A percentile compares a stretch with the other conserved stretches of the same genome.
These are phyloP conservation scores for Pseudocercospora ulei DNA, from an alignment of 2,329 filamentous ascomycete genomes.

Conservation along the genomic window DNA sequence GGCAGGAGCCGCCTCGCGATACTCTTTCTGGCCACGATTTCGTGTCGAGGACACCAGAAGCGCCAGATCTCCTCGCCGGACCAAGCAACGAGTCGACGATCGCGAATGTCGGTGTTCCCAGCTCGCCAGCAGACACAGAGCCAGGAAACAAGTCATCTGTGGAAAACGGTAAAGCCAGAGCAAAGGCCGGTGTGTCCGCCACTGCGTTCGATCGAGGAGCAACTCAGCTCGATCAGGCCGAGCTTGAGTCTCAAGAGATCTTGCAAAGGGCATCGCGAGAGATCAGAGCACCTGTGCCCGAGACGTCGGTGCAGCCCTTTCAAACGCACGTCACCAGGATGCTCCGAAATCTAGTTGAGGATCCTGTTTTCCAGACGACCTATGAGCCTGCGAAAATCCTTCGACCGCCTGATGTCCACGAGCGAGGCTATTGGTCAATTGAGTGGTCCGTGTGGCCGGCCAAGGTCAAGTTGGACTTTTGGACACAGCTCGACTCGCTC, in stretches of 20 bases:
- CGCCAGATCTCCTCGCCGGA: too few species aligned
- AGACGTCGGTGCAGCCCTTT: constrained; percentile 21
- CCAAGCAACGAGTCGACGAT: too few species aligned
- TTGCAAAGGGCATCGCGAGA: constrained; percentile 8
- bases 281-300: constrained; percentile 25
- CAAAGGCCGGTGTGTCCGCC: too few species aligned
- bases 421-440: constrained; percentile 71
- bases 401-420: constrained; percentile 48
- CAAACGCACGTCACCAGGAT: constrained; percentile 29
- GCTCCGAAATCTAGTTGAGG: constrained; percentile 29
- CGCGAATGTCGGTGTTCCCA: too few species aligned
- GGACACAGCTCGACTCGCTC: constrained; percentile 53
- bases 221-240: not conserved
- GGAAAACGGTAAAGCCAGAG: too few species aligned
- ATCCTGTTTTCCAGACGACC: constrained; percentile 22
- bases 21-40: too few species aligned
- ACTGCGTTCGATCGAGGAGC: not conserved
- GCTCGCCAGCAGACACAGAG: too few species aligned
- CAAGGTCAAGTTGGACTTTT: constrained; percentile 46
- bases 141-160: too few species aligned
- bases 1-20: too few species aligned
- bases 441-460: constrained; percentile 48
- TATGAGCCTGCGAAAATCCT: constrained; percentile 36
- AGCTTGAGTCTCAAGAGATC: not conserved
- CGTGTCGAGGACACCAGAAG: too few species aligned